Evolutionary conservation across 768 basidiomycete species (phyloP).

Genomic region (Plicaturopsis crispa): DNA sequence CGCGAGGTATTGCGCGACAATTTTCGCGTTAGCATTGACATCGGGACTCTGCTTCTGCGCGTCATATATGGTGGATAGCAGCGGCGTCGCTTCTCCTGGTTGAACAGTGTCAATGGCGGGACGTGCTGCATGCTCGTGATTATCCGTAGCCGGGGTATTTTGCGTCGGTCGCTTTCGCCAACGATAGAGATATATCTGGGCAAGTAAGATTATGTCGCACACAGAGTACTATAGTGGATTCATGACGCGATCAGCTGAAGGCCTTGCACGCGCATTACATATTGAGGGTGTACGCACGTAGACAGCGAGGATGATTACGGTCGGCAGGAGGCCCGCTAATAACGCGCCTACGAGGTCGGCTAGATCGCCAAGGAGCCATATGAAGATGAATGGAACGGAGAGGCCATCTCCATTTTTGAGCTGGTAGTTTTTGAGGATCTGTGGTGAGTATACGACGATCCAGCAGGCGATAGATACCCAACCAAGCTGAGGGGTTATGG

Average conservation of each 20-base stretch:
- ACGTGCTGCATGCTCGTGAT: too few species aligned
- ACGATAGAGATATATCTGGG: slow-evolving; percentile 92
- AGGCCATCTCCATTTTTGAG: slow-evolving; percentile 90
- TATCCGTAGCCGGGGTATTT: too few species aligned
- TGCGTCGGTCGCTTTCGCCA: too few species aligned
- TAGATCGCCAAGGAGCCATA: slow-evolving; percentile 80
- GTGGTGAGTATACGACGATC: slow-evolving; percentile 88
- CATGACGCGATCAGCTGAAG: slow-evolving; percentile 1
- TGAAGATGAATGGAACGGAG: slow-evolving; percentile 72
- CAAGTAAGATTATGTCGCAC: slow-evolving; percentile 76
- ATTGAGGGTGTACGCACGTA: slow-evolving; percentile 55
- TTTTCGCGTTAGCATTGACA: not conserved
- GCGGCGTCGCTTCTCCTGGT: not conserved
- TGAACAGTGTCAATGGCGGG: not conserved
- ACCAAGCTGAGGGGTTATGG: slow-evolving; percentile 50
- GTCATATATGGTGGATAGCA: not conserved
- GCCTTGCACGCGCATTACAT: slow-evolving; percentile 1
- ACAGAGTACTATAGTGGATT: slow-evolving; percentile 78
- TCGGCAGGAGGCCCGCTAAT: slow-evolving; percentile 76
- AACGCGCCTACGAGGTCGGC: slow-evolving; percentile 67
- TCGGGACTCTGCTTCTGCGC: not conserved
- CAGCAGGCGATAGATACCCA: slow-evolving; percentile 90
- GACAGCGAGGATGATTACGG: slow-evolving; percentile 75
- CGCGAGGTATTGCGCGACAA: slow-evolving; percentile 24
- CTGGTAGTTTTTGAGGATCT: slow-evolving; percentile 82